Conservation (phyloP, 2,329 filamentous ascomycete species). For the Talaromyces marneffei region DNA sequence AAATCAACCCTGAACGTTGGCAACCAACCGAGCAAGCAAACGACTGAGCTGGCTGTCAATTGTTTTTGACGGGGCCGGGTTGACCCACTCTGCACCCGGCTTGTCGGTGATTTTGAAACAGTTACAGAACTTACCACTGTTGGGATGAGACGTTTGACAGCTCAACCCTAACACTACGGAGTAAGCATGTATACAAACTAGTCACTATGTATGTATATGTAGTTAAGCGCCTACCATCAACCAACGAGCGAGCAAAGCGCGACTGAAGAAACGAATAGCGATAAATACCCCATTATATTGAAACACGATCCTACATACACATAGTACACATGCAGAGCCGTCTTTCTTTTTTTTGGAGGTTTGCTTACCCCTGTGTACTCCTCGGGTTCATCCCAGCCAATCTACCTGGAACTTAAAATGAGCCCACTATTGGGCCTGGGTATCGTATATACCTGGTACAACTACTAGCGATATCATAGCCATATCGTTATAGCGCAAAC, state of each 20-base stretch:
- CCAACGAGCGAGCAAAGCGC: not conserved
- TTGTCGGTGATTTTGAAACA: not conserved
- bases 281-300: not conserved
- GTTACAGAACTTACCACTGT: too few relatives aligned
- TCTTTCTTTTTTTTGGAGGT: not conserved
- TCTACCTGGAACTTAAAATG: not conserved
- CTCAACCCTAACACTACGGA: not conserved
- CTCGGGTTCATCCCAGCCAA: not conserved
- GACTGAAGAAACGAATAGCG: not conserved
- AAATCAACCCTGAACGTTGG: not conserved
- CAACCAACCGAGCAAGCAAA: not conserved
- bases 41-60: not conserved
- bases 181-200: too few relatives aligned
- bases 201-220: not conserved
- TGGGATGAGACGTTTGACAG: not conserved
- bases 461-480: not conserved
- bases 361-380: not conserved
- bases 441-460: not conserved
- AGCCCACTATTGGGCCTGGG: not conserved
- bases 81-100: not conserved
- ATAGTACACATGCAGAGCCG: not conserved
- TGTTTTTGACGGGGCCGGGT: not conserved
- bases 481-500: not conserved
- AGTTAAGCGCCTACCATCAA: not conserved
- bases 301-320: not conserved